Evolutionary conservation across 2,329 filamentous ascomycete genomes (phyloP).

Genomic region (Stagonosporopsis chrysanthemi): DNA sequence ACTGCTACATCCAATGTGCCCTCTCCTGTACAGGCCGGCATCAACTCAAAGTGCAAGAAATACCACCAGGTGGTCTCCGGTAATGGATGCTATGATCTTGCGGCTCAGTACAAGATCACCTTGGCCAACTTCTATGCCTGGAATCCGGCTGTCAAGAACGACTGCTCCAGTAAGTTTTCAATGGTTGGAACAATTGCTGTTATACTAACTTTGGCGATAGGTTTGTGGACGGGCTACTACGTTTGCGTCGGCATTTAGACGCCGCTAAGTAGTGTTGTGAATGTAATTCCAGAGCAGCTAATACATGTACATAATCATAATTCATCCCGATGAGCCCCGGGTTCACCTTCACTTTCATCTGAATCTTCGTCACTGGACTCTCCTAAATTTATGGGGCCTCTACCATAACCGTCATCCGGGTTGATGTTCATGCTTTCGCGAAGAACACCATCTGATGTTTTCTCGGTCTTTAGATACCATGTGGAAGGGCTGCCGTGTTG

Average conservation of each 20-base stretch:
- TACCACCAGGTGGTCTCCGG: neutral
- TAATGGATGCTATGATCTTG: slow-evolving; percentile 1
- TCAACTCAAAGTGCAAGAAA: too few relatives aligned
- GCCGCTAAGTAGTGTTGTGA: too few relatives aligned
- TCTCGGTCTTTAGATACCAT: neutral
- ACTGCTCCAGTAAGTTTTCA: too few relatives aligned
- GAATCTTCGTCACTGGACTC: neutral
- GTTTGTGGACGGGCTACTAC: too few relatives aligned
- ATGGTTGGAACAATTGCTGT: too few relatives aligned
- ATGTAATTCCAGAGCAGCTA: too few relatives aligned
- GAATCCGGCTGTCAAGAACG: slow-evolving; percentile 5
- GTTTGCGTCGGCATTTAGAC: too few relatives aligned
- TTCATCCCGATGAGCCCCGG: neutral
- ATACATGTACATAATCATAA: neutral
- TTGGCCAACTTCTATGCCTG: slow-evolving; percentile 8
- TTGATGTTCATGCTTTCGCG: neutral
- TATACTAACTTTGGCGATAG: too few relatives aligned
- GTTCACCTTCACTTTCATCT: neutral
- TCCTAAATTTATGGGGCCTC: neutral
- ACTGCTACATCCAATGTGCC: too few relatives aligned
- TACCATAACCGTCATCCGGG: neutral
- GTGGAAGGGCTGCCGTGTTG: neutral
- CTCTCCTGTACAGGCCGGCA: too few relatives aligned
- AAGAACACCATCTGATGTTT: neutral
- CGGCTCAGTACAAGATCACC: slow-evolving; percentile 1